These are phyloP conservation scores for Bimuria novae-zelandiae DNA, from an alignment of 2,329 filamentous ascomycete species.

Conservation along the genomic window DNA sequence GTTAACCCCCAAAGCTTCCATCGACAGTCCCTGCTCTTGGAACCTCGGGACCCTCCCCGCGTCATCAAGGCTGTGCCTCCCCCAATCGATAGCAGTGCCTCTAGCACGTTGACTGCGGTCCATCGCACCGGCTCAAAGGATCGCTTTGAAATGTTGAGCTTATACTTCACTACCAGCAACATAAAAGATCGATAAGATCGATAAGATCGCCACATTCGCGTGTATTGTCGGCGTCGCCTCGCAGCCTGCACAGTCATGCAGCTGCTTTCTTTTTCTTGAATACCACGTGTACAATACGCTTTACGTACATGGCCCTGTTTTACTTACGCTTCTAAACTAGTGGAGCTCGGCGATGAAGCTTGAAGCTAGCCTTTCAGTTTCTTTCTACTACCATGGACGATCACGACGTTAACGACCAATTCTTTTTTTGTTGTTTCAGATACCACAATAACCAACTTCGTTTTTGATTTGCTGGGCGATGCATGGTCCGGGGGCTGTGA, in stretches of 20 bases:
- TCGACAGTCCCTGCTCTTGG: constrained; percentile 80
- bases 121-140: constrained; percentile 40
- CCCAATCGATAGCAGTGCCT: constrained; percentile 30
- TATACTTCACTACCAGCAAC: constrained; percentile 39
- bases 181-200: constrained; percentile 41
- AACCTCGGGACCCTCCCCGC: constrained; percentile 66
- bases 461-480: constrained; percentile 63
- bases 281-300: not conserved
- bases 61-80: constrained; percentile 29
- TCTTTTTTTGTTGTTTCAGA: constrained; percentile 37
- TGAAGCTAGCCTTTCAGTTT: constrained; percentile 26
- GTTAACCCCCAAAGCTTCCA: constrained; percentile 72
- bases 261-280: constrained; percentile 7
- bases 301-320: not conserved
- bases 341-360: constrained; percentile 2
- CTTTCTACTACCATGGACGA: constrained; percentile 24
- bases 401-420: constrained; percentile 39
- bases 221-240: constrained; percentile 23
- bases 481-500: constrained; percentile 62
- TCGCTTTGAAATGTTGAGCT: constrained; percentile 46
- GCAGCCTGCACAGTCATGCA: not conserved
- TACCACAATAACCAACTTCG: constrained; percentile 57
- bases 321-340: not conserved
- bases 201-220: constrained; percentile 24
- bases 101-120: constrained; percentile 32